Conservation (phyloP, 139 green algal species). For the Chlorella sp. region DNA sequence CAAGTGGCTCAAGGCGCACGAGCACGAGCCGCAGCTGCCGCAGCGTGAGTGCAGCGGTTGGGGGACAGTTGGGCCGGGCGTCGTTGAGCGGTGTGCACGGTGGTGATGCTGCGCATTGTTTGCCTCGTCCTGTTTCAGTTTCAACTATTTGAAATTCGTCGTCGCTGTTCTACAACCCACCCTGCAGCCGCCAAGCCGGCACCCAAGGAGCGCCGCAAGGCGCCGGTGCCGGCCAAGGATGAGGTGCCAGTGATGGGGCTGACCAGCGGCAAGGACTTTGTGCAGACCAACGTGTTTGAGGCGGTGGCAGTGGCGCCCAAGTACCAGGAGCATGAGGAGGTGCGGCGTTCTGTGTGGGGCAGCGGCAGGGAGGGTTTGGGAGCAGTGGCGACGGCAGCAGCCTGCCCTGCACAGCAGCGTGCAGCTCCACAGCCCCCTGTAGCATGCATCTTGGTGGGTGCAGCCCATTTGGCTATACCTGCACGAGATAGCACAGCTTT, state of each 20-base stretch:
- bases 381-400: no score
- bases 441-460: no score
- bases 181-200: constrained; percentile 51
- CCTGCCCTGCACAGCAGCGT: background rate
- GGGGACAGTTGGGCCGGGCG: background rate
- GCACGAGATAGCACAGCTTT: no score
- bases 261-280: constrained; percentile 82
- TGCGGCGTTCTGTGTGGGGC: background rate
- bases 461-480: no score
- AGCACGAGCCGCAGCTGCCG: constrained; percentile 73
- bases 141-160: background rate
- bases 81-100: no score
- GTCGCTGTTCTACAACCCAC: background rate
- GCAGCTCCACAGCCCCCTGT: background rate
- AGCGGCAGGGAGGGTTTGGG: background rate
- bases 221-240: constrained; percentile 57
- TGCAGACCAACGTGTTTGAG: constrained; percentile 80
- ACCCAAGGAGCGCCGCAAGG: constrained; percentile 65
- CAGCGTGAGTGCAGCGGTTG: constrained; percentile 58
- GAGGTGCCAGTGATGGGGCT: constrained; percentile 76
- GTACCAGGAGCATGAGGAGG: constrained; percentile 28
- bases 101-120: no score
- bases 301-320: constrained; percentile 22
- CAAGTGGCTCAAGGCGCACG: constrained; percentile 61
- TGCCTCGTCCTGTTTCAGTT: no score